These are phyloP conservation scores for Alternaria gaisen DNA, from an alignment of 2,329 filamentous ascomycete species.

Conservation along the genomic window DNA sequence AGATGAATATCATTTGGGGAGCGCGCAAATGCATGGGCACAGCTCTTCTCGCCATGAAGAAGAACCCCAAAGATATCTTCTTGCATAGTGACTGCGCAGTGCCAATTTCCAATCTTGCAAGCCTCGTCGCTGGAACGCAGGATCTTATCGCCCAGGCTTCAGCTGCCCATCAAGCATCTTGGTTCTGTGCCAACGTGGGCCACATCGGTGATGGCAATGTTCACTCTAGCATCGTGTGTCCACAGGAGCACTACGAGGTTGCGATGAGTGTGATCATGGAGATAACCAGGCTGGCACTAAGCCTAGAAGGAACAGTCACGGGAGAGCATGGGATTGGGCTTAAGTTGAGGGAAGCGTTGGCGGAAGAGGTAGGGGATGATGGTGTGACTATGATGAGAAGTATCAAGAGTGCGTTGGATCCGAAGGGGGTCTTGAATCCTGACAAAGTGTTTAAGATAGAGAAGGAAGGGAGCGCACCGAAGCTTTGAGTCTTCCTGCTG, in stretches of 20 bases:
- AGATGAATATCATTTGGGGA: constrained; percentile 74
- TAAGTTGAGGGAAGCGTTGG: constrained; percentile 81
- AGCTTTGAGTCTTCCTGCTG: neutral
- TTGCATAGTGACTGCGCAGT: constrained; percentile 84
- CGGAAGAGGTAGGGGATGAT: constrained; percentile 75
- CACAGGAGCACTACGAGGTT: constrained; percentile 29
- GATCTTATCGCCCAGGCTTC: constrained; percentile 62
- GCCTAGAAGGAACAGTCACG: constrained; percentile 84
- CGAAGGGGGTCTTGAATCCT: constrained; percentile 70
- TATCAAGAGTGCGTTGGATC: constrained; percentile 81
- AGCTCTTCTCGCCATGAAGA: constrained; percentile 71
- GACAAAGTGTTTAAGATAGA: constrained; percentile 68
- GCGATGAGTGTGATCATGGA: constrained; percentile 55
- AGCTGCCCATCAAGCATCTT: constrained; percentile 4
- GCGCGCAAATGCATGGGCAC: constrained; percentile 77
- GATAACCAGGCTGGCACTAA: constrained; percentile 79
- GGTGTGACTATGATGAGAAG: constrained; percentile 83
- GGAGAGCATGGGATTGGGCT: constrained; percentile 85
- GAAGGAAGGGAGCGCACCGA: neutral
- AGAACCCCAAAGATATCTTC: constrained; percentile 65
- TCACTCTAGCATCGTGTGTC: constrained; percentile 46
- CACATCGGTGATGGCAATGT: constrained; percentile 72
- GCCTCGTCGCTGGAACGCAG: constrained; percentile 78
- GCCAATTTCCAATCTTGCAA: constrained; percentile 73
- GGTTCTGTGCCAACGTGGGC: constrained; percentile 65